Evolutionary conservation across 2,329 filamentous ascomycete genomes (phyloP), one percentile per base, ranked within the genome.

Genomic region (Clonostachys byssicola): DNA sequence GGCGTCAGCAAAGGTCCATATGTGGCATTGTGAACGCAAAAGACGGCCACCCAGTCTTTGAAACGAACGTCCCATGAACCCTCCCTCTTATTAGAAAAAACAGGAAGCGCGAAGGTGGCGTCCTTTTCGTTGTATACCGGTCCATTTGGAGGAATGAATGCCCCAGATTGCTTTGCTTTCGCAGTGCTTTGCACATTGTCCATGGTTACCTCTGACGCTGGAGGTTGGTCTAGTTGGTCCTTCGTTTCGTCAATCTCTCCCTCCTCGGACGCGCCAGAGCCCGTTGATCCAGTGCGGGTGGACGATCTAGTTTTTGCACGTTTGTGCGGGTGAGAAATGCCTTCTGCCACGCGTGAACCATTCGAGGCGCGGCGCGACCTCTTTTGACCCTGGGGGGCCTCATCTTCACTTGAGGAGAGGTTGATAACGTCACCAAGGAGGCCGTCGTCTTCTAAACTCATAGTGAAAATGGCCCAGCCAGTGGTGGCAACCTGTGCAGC

Each of bases 41-140:
- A 65, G 6, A 57, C 54, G 13, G 56, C 55, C 30, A 57, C 52
- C 66, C 66, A 70, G 44, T 62, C 61, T 43, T 60, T 57, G 47
- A 68, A 61, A 43, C 65, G 54, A n/a, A 52, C 52, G n/a, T 52
- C 49, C 66, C 66, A 70, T 5, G 63, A 61, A 10, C 61, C 61
- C 13, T 60, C 54, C 20, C 55, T 55, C 41, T 55, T 59, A 9
- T 56, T 45, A 5, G 57, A 36, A 36, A 64, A 54, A 8, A 49
- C 52, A 6, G 64, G 64, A 9, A 67, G 50, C 36, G 53, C 54
- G 42, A 65, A 59, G 30, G 49, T 49, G 34, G 51, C 16, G 12
- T 52, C 49, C 34, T 51, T 52, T n/a, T 49, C 41, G 12, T 46
- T 48, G 46, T 54, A 66, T 4, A 53, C 40, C 3, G 52, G 54